These are phyloP conservation scores for Mycena albidolilacea DNA, from an alignment of 768 basidiomycete species.

Conservation along the genomic window DNA sequence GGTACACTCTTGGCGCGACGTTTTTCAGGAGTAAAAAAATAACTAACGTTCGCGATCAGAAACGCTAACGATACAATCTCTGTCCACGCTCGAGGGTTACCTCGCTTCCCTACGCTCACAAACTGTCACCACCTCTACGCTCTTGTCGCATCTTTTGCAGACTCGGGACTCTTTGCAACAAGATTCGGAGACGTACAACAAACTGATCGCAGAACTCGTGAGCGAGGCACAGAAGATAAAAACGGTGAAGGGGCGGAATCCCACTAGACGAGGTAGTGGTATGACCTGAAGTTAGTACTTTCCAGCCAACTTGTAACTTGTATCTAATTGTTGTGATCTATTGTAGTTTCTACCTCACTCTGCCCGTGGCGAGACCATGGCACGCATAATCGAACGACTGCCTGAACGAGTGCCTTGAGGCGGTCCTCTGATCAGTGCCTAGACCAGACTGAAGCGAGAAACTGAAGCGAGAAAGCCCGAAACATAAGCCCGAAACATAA, in stretches of 20 bases:
- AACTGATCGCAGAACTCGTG: slow-evolving; percentile 92
- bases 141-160: slow-evolving; percentile 88
- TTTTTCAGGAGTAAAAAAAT: slow-evolving; percentile 6
- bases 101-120: slow-evolving; percentile 78
- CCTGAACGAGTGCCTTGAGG: not conserved
- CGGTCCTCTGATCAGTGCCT: not conserved
- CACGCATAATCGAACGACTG: not conserved
- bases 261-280: slow-evolving; percentile 65
- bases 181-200: slow-evolving; percentile 92
- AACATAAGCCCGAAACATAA: not conserved
- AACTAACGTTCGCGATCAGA: slow-evolving; percentile 58
- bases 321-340: slow-evolving; percentile 8
- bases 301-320: not conserved
- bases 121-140: slow-evolving; percentile 80
- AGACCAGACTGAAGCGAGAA: not conserved
- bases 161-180: slow-evolving; percentile 86
- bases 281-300: slow-evolving; percentile 47
- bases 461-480: not conserved
- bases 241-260: slow-evolving; percentile 68
- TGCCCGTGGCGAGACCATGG: not conserved
- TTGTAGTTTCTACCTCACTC: not conserved
- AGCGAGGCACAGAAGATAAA: slow-evolving; percentile 91
- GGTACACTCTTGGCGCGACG: slow-evolving; percentile 57
- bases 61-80: slow-evolving; percentile 78
- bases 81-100: slow-evolving; percentile 75